phyloP scores from a whole-genome alignment of 371 early-diverging fungal genomes.

The Thermomucor indicae-seudaticae region DNA sequence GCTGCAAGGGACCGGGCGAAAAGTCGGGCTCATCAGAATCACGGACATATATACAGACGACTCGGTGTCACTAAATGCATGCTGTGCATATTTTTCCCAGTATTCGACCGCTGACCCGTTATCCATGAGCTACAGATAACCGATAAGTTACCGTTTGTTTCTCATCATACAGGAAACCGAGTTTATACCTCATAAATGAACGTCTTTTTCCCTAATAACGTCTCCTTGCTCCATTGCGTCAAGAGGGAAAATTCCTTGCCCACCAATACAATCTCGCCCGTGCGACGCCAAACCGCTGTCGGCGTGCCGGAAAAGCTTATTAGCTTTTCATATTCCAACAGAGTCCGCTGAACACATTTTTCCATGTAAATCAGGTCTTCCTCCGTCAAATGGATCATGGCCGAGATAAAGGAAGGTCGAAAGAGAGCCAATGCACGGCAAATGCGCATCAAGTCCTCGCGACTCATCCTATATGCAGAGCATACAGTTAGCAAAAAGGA shows the following conservation, averaged over 20 bases:
- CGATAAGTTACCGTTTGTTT: background rate
- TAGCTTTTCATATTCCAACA: constrained; percentile 83
- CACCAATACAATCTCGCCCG: constrained; percentile 82
- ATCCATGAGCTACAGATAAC: constrained; percentile 72
- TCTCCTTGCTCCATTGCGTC: constrained; percentile 76
- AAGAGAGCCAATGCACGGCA: constrained; percentile 86
- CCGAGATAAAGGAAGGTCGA: constrained; percentile 87
- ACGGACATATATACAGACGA: constrained; percentile 79
- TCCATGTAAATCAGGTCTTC: constrained; percentile 93
- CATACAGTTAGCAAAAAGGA: background rate
- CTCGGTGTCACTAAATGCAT: constrained; percentile 86
- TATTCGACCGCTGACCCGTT: constrained; percentile 84
- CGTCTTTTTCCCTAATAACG: constrained; percentile 60
- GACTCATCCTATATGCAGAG: constrained; percentile 77
- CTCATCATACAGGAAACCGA: background rate
- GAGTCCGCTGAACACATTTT: constrained; percentile 86
- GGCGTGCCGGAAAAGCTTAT: constrained; percentile 84
- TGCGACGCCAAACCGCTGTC: constrained; percentile 86
- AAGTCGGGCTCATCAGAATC: constrained; percentile 65
- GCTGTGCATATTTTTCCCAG: constrained; percentile 87
- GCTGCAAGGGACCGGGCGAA: constrained; percentile 72
- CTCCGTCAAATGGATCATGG: constrained; percentile 86
- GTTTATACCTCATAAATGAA: constrained; percentile 65
- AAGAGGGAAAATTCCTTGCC: constrained; percentile 85
- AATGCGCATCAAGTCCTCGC: constrained; percentile 83